These are phyloP conservation scores for Houttuynia cordata DNA, from an alignment of 164 flowering plant genomes.

Conservation along the genomic window DNA sequence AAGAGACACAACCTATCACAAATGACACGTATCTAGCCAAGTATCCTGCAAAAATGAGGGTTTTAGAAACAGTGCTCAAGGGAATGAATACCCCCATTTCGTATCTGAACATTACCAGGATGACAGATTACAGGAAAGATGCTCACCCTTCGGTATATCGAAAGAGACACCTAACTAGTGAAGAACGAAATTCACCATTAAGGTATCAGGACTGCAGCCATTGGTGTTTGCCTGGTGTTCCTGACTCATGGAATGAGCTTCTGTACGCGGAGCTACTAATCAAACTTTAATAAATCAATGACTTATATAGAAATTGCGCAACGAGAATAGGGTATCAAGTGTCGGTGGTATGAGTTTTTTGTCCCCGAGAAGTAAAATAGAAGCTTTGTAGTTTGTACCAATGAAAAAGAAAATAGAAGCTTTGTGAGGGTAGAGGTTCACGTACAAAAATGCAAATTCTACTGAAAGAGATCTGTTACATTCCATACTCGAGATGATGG, in stretches of 20 bases:
- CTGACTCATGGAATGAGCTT: slow-evolving; percentile 90
- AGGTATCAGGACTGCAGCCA: slow-evolving; percentile 93
- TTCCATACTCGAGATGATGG: no score
- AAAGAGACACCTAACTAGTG: slow-evolving; percentile 31
- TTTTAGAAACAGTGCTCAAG: slow-evolving; percentile 49
- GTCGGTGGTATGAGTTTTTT: not conserved
- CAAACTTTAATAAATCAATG: slow-evolving; percentile 10
- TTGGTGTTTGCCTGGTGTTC: slow-evolving; percentile 99
- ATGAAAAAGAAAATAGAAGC: no score
- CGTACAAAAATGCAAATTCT: no score
- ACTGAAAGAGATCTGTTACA: no score
- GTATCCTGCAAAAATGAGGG: slow-evolving; percentile 69
- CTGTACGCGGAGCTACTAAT: slow-evolving; percentile 62
- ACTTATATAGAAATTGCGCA: not conserved
- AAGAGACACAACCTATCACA: slow-evolving; percentile 69
- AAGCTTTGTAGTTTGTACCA: no score
- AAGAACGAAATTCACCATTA: slow-evolving; percentile 43
- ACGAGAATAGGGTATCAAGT: not conserved
- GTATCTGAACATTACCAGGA: slow-evolving; percentile 64
- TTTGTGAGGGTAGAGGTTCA: no score
- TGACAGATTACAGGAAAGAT: slow-evolving; percentile 86
- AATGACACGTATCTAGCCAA: slow-evolving; percentile 43
- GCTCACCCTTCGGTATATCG: slow-evolving; percentile 91
- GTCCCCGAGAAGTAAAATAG: no score
- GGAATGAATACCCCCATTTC: slow-evolving; percentile 68